Percentiles rank a stretch among this genome's conserved stretches.
Evolutionary conservation across 768 basidiomycete genomes (phyloP).

Genomic region (Hygrophorus pudorinus): DNA sequence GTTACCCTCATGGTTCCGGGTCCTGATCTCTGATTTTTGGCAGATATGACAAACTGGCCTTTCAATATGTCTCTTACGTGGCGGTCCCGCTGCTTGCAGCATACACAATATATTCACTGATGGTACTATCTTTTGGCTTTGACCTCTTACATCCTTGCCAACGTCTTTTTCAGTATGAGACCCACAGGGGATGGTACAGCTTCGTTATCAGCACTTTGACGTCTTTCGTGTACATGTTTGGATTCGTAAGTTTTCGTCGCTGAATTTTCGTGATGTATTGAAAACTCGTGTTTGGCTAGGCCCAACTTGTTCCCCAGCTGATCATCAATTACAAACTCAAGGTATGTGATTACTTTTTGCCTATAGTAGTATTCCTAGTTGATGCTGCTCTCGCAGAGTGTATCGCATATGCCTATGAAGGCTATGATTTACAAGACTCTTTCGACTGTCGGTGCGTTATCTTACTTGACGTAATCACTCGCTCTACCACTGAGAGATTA

Average conservation of each 20-base stretch:
- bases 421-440: slow-evolving; percentile 95
- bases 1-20: slow-evolving; percentile 14
- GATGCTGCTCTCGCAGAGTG: slow-evolving; percentile 48
- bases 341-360: slow-evolving; percentile 32
- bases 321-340: slow-evolving; percentile 98
- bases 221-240: slow-evolving; percentile 93
- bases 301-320: slow-evolving; percentile 76
- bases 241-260: slow-evolving; percentile 64
- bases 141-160: too few relatives aligned
- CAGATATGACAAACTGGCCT: slow-evolving; percentile 87
- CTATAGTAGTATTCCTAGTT: slow-evolving; percentile 4
- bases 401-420: slow-evolving; percentile 98
- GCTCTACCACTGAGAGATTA: too few relatives aligned
- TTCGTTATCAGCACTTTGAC: slow-evolving; percentile 91
- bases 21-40: slow-evolving; percentile 5
- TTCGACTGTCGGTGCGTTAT: slow-evolving; percentile 38
- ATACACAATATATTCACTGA: slow-evolving; percentile 72
- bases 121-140: slow-evolving; percentile 15
- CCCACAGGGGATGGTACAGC: slow-evolving; percentile 92
- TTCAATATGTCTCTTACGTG: slow-evolving; percentile 89
- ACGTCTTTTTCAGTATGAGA: slow-evolving; percentile 38
- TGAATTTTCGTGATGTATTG: slow-evolving; percentile 8
- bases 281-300: slow-evolving; percentile 32
- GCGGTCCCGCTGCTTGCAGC: slow-evolving; percentile 71
- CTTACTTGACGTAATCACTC: too few relatives aligned